Evolutionary conservation across 1,284 basidiomycete species (phyloP).

Genomic region (Meira nashicola): DNA sequence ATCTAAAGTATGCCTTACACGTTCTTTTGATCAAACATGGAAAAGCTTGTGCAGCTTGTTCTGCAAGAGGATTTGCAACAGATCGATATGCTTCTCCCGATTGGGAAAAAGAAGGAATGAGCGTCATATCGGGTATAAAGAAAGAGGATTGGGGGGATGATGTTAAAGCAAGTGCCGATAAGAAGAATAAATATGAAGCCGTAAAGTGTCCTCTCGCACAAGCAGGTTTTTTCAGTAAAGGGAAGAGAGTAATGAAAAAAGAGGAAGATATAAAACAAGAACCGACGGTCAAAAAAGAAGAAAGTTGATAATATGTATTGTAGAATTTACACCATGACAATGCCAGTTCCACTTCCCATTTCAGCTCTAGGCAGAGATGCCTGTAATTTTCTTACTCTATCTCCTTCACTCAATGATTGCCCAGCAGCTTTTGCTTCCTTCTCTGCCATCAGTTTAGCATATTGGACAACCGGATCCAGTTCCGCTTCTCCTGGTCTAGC

Average conservation of each 20-base stretch:
- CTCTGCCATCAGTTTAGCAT: slow-evolving; percentile 15
- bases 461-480: slow-evolving; percentile 36
- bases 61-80: slow-evolving; percentile 48
- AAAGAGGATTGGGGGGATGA: not conserved
- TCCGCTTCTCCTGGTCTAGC: slow-evolving; percentile 37
- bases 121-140: slow-evolving; percentile 5
- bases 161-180: not conserved
- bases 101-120: slow-evolving; percentile 9
- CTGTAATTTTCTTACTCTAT: slow-evolving; percentile 19
- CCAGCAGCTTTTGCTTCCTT: not conserved
- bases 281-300: not conserved
- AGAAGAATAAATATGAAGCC: slow-evolving; percentile 1
- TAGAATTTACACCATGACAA: slow-evolving; percentile 51
- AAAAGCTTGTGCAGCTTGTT: slow-evolving; percentile 47
- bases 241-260: not conserved
- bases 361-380: slow-evolving; percentile 22
- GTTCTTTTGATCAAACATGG: slow-evolving; percentile 67
- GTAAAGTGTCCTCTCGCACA: slow-evolving; percentile 2
- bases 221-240: slow-evolving; percentile 4
- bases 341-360: slow-evolving; percentile 40
- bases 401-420: slow-evolving; percentile 12
- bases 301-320: no score
- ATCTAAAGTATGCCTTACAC: slow-evolving; percentile 67
- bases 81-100: slow-evolving; percentile 12
- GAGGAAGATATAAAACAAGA: not conserved